Conservation (phyloP, 169 alveolate species). For the Besnoitia besnoiti region DNA sequence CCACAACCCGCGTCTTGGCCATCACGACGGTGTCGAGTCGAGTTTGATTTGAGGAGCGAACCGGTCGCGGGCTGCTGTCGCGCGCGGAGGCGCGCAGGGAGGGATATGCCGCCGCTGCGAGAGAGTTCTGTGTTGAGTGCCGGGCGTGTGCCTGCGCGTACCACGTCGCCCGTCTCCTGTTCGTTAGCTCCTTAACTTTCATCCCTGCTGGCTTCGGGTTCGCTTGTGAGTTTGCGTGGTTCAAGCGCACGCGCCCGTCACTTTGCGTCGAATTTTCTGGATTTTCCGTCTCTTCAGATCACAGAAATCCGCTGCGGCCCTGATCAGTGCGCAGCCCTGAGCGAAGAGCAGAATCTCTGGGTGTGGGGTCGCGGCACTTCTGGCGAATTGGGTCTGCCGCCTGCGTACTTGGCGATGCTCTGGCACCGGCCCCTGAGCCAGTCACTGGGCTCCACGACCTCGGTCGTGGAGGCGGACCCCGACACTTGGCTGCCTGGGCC, state of each 20-base stretch:
- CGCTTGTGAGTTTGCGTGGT: too few species aligned
- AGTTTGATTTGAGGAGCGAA: too few species aligned
- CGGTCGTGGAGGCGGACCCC: background rate
- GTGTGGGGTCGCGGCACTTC: background rate
- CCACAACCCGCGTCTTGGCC: too few species aligned
- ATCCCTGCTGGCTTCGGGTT: too few species aligned
- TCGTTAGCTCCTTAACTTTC: background rate
- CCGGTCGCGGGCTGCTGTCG: too few species aligned
- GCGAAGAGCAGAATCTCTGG: background rate
- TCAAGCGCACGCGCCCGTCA: too few species aligned
- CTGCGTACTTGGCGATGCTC: conserved; percentile 14
- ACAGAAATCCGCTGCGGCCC: conserved; percentile 21
- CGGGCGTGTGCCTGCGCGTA: too few species aligned
- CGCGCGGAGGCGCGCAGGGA: too few species aligned
- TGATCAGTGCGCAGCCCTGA: background rate
- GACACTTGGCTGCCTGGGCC: background rate
- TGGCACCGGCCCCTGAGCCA: background rate
- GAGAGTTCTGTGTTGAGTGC: too few species aligned
- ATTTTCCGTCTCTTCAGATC: background rate
- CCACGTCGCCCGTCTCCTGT: background rate
- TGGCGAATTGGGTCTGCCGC: conserved; percentile 8
- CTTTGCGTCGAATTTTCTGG: too few species aligned
- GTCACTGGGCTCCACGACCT: background rate
- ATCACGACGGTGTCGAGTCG: too few species aligned
- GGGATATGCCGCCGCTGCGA: too few species aligned